Evolutionary conservation across 176 grass and related monocot genomes (phyloP), one percentile per base, ranked within the genome.

Genomic region (Carex kokanica): DNA sequence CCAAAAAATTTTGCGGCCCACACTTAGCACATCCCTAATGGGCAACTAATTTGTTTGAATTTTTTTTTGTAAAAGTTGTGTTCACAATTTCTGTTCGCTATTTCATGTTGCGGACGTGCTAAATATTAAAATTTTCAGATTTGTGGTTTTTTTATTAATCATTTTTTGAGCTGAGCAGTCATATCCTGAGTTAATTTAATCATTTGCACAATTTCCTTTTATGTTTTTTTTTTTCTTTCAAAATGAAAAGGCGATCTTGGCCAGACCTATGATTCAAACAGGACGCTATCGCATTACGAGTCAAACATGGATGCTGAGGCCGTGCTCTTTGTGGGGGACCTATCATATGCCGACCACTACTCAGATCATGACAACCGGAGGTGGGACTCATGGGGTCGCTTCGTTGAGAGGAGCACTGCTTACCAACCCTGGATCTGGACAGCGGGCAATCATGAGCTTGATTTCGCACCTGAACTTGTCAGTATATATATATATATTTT

Each of bases 371-470:
- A 98, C 69, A 98, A 98, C 74, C 85, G 90, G 31, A 94, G 95
- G 74, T 98, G 95, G 95, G 95, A 98, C 86, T 94, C 92, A 45
- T 98, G 92, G 95, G 95, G 83, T 43, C 91, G 92, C 68, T 98
- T 98, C 75, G 80, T 93, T 16, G 95, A 98, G 84, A 89, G 95
- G 56, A 98, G 87, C 40, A 80, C 87, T 31, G 95, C 95, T 13
- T 98, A 98, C 83, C 95, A 98, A 32, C 92, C 92, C 24, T 98
- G 95, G 95, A 98, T 98, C 83, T 98, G 95, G 95, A 93, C 92
- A 62, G 87, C 90, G 47, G 95, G 95, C 80, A 98, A 98, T 60
- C 95, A 98, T 60, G 95, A 98, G 78, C 87, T 98, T 58, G 95
- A 98, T 63, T 98, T 88, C 51, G 88, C 83, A 78, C 95, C 95